Base-by-base conservation (phyloP, 1,284 basidiomycete species). In the Amylostereum areolatum region DNA sequence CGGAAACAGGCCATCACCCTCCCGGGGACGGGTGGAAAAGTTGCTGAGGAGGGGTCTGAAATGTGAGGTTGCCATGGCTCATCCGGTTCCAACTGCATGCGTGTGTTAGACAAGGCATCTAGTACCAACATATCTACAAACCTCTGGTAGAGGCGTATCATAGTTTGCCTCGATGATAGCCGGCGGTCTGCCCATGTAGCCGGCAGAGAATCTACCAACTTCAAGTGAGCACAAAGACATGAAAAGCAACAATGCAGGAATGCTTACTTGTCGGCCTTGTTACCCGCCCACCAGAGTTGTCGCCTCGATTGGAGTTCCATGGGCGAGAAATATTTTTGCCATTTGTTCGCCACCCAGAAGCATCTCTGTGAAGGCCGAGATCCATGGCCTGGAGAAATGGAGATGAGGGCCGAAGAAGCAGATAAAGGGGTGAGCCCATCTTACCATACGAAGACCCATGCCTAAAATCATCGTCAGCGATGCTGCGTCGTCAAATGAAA, bases 211-310 rank as follows among this genome's bases (percentile, higher is more conserved):
- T 59, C 81, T 83, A 51, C 44, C 37, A 18, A 18, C 18, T 18
- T 18, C 18, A 18, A 18, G 18, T 18, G 18, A 18, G 49, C 34
- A 33, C n/a, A 42, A 42, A 28, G 5, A 47, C 45, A 37, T 51
- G 48, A 43, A 27, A 42, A 48, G 25, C 32, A 29, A 52, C 11
- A 30, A 53, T 43, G 44, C 6, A 49, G 43, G 41, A 8, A 40
- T 12, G 24, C 37, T 4, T 24, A 88, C 85, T 83, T 78, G 61
- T 92, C 90, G 47, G 83, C 76, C 37, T 85, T 71, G 59, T 81
- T 77, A 60, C 88, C 90, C 25, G 77, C 73, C 84, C 87, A 91
- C 90, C 90, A 93, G 43, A 92, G 83, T 51, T 89, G 84, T 52
- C 84, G 81, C 52, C 90, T 74, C 5, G 77, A 80, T 64, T 90